Evolutionary conservation across 176 grass and related monocot genomes (phyloP).

Genomic region (Typha latifolia): DNA sequence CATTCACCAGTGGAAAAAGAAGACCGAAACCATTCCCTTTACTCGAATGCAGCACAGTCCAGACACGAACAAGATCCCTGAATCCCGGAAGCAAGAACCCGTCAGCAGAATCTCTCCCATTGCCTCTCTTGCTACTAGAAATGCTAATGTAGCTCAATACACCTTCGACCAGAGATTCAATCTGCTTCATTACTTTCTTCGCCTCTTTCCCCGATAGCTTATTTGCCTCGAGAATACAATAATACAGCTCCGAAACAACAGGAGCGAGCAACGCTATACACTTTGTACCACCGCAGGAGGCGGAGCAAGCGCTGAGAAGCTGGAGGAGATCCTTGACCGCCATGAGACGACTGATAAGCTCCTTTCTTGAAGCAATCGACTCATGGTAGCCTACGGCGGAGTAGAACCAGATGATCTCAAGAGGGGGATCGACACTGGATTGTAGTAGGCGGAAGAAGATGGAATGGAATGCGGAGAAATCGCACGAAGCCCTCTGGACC

Average conservation of each 20-base stretch:
- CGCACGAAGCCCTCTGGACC: conserved; percentile 45
- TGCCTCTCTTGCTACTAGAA: conserved; percentile 46
- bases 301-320: conserved; percentile 54
- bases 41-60: conserved; percentile 55
- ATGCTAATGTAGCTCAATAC: conserved; percentile 81
- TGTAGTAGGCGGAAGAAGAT: conserved; percentile 76
- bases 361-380: conserved; percentile 25
- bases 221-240: conserved; percentile 25
- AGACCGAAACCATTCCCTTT: conserved; percentile 44
- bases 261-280: conserved; percentile 78
- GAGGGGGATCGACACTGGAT: conserved; percentile 57
- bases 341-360: conserved; percentile 14
- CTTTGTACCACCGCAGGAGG: conserved; percentile 49
- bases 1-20: conserved; percentile 66
- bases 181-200: conserved; percentile 59
- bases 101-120: conserved; percentile 8
- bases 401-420: conserved; percentile 92
- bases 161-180: conserved; percentile 54
- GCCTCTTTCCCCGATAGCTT: conserved; percentile 22
- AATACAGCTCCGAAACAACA: conserved; percentile 67
- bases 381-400: conserved; percentile 80
- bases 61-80: conserved; percentile 72
- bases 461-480: conserved; percentile 71
- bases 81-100: conserved; percentile 49
- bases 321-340: conserved; percentile 65